phyloP scores from a whole-genome alignment of 1,284 basidiomycete genomes.

The Melampsora larici-populina region DNA sequence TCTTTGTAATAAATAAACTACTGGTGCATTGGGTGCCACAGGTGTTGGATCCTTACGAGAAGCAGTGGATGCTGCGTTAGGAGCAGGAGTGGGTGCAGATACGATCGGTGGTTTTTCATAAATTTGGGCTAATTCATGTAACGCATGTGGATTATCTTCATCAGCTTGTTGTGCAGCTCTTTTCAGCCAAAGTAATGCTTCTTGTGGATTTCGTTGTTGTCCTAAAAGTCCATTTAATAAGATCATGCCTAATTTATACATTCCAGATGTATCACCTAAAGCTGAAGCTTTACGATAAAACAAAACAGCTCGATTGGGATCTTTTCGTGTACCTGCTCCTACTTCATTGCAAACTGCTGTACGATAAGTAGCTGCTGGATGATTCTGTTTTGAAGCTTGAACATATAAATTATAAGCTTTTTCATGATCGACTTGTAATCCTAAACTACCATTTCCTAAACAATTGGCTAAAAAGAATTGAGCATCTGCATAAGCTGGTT shows the following conservation, averaged over 20 bases:
- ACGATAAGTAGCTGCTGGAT: conserved; percentile 89
- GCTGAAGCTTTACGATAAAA: conserved; percentile 97
- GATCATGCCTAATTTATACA: conserved; percentile 99
- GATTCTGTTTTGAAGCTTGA: conserved; percentile 95
- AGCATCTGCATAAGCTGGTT: conserved; percentile 81
- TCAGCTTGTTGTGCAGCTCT: conserved; percentile 95
- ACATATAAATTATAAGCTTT: conserved; percentile 97
- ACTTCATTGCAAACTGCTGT: conserved; percentile 99
- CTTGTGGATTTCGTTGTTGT: conserved; percentile 78
- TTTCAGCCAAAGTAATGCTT: conserved; percentile 90
- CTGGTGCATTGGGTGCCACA: conserved; percentile 36
- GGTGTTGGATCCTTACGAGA: conserved; percentile 61
- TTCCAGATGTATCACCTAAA: conserved; percentile 91
- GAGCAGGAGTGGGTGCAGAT: conserved; percentile 55
- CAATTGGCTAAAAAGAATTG: conserved; percentile 99
- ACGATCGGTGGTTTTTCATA: conserved; percentile 66
- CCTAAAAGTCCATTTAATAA: conserved; percentile 79
- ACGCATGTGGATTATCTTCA: conserved; percentile 94
- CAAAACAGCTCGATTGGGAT: conserved; percentile 79
- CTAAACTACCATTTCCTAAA: conserved; percentile 89
- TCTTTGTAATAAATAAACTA: conserved; percentile 43
- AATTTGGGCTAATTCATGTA: conserved; percentile 91
- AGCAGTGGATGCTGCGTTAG: conserved; percentile 40
- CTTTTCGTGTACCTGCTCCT: conserved; percentile 92
- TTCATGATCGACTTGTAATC: conserved; percentile 92